Base-by-base conservation (phyloP, 345 rosid genomes). In the Pugionium dolabratum region DNA sequence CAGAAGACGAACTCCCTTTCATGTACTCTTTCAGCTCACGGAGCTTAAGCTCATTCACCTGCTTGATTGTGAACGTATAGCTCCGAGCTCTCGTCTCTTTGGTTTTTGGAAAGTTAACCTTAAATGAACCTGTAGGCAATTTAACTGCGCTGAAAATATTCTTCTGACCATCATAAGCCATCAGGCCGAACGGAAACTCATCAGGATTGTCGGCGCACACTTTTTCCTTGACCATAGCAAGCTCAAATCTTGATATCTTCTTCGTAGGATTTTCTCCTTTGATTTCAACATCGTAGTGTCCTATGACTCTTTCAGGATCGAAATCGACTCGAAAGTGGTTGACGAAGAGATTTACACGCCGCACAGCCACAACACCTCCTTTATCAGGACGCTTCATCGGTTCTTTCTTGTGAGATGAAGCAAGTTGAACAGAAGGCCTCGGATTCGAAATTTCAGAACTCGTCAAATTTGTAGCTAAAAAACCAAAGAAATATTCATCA, bases 91-190 rank as follows among this genome's bases (percentile, higher is more conserved):
- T 82, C 64, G 8, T 54, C 49, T 78, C 93, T 6, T 89, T 87
- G 6, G 68, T 84, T 35, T 70, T 78, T 0, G 79, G 63, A 42
- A 83, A 73, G 7, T 79, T 77, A 45, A 85, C 83, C 64, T 54
- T 68, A 37, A 64, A 83, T 26, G 71, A 68, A 10, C 90, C 93
- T 0, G 78, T 76, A 10, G 89, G 88, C 58, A 92, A 51, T 3
- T 36, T 51, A 62, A 72, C 78, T 1, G 84, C 91, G 59, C 95
- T 89, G 59, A 86, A 89, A 33, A 89, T 86, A 73, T 85, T 92
- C 82, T 83, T 87, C 79, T 89, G 88, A 29, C 97, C 93, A 71
- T 89, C 96, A 69, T 87, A 89, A 3, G 84, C 88, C 1, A 93
- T 87, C 89, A 81, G 82, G 11, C 80, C 55, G 3, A 61, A 40